Percentiles rank a stretch among this genome's conserved stretches.
Conservation (phyloP, 1,284 basidiomycete species). For the Ustilago loliicola region DNA sequence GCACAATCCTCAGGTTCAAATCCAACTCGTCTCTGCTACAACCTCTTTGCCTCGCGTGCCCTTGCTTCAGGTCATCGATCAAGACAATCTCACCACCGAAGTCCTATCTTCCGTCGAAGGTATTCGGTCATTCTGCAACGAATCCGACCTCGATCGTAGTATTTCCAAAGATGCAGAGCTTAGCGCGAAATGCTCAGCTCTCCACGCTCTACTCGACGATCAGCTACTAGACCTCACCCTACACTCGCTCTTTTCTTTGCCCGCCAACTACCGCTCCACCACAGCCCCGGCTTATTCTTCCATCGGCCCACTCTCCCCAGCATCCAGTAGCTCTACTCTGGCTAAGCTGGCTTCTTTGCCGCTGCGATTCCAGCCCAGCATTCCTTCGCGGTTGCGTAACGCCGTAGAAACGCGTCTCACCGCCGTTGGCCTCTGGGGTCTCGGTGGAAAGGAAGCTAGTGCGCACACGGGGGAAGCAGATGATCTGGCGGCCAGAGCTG, state of each 20-base stretch:
- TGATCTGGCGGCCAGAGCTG: constrained; percentile 46
- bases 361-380: constrained; percentile 34
- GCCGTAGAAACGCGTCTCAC: constrained; percentile 55
- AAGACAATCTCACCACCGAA: constrained; percentile 14
- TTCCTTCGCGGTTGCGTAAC: constrained; percentile 57
- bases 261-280: constrained; percentile 54
- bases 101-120: constrained; percentile 38
- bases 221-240: constrained; percentile 52
- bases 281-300: constrained; percentile 47
- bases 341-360: constrained; percentile 25
- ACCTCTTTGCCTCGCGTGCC: constrained; percentile 52
- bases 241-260: constrained; percentile 61
- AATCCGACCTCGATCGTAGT: constrained; percentile 35
- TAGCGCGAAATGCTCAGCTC: constrained; percentile 27
- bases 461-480: constrained; percentile 37
- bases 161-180: constrained; percentile 10
- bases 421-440: constrained; percentile 46
- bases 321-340: not conserved
- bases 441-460: constrained; percentile 50
- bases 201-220: constrained; percentile 58
- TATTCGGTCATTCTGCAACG: constrained; percentile 36
- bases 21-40: constrained; percentile 43
- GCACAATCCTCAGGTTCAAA: not conserved
- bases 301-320: constrained; percentile 11
- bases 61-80: constrained; percentile 39